Evolutionary conservation across 371 early-diverging fungal species (phyloP).

Genomic region (Smittium mucronatum): DNA sequence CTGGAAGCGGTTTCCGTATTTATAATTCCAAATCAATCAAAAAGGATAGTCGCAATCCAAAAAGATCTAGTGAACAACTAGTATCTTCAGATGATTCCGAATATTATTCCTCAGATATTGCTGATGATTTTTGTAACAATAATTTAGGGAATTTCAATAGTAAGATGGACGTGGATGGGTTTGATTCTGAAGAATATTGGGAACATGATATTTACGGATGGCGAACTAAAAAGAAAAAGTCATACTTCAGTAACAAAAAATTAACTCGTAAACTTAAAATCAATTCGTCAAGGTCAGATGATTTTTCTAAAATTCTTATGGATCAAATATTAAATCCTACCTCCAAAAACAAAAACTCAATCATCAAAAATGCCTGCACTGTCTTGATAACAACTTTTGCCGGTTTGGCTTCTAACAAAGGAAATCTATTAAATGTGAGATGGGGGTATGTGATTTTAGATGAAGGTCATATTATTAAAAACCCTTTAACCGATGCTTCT

Average conservation of each 20-base stretch:
- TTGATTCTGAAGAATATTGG: constrained; percentile 21
- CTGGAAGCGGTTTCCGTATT: constrained; percentile 53
- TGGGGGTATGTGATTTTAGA: constrained; percentile 93
- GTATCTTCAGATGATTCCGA: neutral
- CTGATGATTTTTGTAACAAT: neutral
- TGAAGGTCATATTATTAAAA: constrained; percentile 97
- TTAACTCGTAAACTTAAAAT: constrained; percentile 15
- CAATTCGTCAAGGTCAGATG: neutral
- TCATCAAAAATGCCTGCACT: constrained; percentile 41
- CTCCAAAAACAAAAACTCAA: neutral
- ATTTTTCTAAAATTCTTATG: neutral
- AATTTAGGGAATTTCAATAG: constrained; percentile 15
- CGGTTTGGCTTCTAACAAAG: constrained; percentile 57
- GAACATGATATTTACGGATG: constrained; percentile 34
- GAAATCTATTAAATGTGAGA: constrained; percentile 44
- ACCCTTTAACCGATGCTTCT: constrained; percentile 84
- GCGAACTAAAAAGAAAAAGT: constrained; percentile 23
- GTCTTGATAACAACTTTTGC: constrained; percentile 79
- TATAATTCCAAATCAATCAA: neutral
- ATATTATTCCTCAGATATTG: neutral
- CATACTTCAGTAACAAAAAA: constrained; percentile 17
- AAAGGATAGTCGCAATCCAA: neutral
- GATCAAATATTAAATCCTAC: neutral
- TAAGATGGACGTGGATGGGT: constrained; percentile 1
- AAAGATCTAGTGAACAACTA: neutral